Base-by-base conservation (phyloP, 83 land plant genomes). In the Picea abies region DNA sequence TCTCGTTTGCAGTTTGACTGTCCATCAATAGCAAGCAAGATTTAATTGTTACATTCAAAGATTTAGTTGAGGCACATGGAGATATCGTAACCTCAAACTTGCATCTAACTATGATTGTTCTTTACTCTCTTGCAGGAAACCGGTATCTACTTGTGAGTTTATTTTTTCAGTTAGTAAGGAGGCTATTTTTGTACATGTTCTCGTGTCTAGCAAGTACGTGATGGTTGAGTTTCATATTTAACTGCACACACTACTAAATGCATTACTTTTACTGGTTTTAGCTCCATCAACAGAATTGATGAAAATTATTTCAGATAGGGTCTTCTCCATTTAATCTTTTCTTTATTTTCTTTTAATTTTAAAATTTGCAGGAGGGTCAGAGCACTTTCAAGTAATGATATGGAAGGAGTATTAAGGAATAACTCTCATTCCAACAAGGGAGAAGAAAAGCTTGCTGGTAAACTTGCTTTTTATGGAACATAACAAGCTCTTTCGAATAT, bases 161-260 rank as follows among this genome's bases (percentile, higher is more conserved):
- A 82, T 92, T n/a, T 97, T 97, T 85, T 83, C 95, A 32, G 96
- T 95, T 14, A 93, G 93, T 32, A 96, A 97, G 87, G 99, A 95
- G 76, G 96, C 92, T 83, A 85, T 97, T 29, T 95, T 92, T 86
- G 94, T 97, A 64, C 98, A 97, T 82, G 93, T 89, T 73, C 63
- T 92, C 15, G 81, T 97, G 82, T 91, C 87, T 76, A 82, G 90
- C 82, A 97, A 93, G 99, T 97, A 69, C 17, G 96, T 85, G 37
- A 15, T 44, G 66, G 35, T 73, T 82, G 82, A 39, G 29, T 71
- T 81, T 60, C 76, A 32, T 71, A 63, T 71, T 80, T 39, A 58
- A 77, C 20, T 25, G 62, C 37, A 35, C 58, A 35, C 4, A 15
- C 8, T 37, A 70, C 32, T 35, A 3, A 35, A 39, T 70, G 75